Evolutionary conservation across 331 rosid species (phyloP).

Genomic region (Cydonia oblonga): DNA sequence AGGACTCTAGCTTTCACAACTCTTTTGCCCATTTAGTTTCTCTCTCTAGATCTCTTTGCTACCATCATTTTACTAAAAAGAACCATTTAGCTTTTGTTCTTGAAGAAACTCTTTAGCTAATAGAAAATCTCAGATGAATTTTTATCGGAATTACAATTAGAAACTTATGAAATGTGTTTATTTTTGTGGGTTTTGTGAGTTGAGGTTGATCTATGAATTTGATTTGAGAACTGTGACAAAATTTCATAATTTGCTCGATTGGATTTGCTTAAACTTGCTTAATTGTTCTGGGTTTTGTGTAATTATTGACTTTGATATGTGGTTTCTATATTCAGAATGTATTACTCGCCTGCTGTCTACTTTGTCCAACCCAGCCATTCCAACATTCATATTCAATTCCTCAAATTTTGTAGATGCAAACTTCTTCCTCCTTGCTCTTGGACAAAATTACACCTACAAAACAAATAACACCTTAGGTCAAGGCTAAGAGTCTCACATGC

Average conservation of each 20-base stretch:
- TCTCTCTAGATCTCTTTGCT: not conserved
- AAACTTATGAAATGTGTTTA: not conserved
- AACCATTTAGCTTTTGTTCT: not conserved
- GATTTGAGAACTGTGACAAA: not conserved
- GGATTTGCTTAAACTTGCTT: not conserved
- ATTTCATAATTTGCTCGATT: not conserved
- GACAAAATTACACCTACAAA: too few species aligned
- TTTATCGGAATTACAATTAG: not conserved
- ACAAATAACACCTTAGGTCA: too few species aligned
- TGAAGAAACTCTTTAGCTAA: too few species aligned
- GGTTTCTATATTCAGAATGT: conserved; percentile 46
- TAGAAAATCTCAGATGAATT: not conserved
- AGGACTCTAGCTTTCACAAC: not conserved
- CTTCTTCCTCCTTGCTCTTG: too few species aligned
- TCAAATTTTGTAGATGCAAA: too few species aligned
- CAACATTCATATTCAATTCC: conserved; percentile 25
- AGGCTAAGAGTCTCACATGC: too few species aligned
- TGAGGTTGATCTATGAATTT: not conserved
- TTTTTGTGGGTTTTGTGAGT: not conserved
- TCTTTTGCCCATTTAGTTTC: not conserved
- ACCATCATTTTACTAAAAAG: not conserved
- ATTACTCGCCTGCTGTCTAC: conserved; percentile 60
- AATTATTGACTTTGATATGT: not conserved
- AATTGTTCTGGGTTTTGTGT: not conserved
- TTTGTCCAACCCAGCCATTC: conserved; percentile 53